A percentile compares a stretch with the other conserved stretches of the same genome.
Evolutionary conservation across 768 basidiomycete species (phyloP).

Genomic region (Lepiota brunneoincarnata): DNA sequence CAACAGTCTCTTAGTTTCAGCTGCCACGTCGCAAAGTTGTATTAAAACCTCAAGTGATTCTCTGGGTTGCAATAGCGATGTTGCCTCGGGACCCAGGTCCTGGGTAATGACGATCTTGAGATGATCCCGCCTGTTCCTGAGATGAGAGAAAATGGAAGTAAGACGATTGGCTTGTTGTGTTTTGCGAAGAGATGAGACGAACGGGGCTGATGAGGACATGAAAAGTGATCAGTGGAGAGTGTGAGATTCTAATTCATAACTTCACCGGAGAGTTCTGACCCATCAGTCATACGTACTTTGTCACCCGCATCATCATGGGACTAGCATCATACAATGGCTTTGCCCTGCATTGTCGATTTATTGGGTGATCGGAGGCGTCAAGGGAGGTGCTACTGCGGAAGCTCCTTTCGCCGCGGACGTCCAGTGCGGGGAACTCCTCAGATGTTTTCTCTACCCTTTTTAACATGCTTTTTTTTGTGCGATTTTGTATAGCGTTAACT

Average conservation of each 20-base stretch:
- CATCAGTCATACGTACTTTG: no score
- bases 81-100: slow-evolving; percentile 60
- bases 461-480: no score
- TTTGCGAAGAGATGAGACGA: slow-evolving; percentile 3
- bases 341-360: no score
- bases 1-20: background rate
- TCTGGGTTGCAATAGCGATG: slow-evolving; percentile 50
- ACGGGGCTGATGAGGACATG: slow-evolving; percentile 2
- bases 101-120: slow-evolving; percentile 56
- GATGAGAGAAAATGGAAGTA: slow-evolving; percentile 17
- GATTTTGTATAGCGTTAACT: no score
- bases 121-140: slow-evolving; percentile 11
- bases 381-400: no score
- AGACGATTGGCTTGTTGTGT: slow-evolving; percentile 13
- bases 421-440: no score
- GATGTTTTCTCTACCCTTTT: no score
- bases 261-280: no score
- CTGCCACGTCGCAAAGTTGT: background rate
- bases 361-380: no score
- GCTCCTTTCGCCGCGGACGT: no score
- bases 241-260: background rate
- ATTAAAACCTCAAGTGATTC: slow-evolving; percentile 53
- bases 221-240: background rate
- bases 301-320: no score
- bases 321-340: no score